Evolutionary conservation across 495 filamentous ascomycete species (phyloP).

Genomic region (Hyaloscypha finlandica): DNA sequence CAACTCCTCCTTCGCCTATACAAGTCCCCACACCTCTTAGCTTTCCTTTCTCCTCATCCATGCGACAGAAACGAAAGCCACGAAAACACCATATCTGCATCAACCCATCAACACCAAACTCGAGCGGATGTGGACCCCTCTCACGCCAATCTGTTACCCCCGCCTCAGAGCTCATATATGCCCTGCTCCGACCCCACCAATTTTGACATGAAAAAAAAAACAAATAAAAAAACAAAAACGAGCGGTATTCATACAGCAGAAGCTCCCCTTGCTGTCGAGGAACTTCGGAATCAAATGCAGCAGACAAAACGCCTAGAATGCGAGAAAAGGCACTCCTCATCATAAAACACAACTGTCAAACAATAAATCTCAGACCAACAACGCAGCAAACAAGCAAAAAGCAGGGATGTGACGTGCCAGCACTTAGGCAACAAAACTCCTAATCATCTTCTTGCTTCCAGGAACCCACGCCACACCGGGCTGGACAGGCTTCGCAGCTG

Average conservation of each 20-base stretch:
- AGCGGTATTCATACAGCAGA: conserved; percentile 14
- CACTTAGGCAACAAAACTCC: background rate
- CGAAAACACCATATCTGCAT: too few species aligned
- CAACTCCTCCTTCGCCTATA: too few species aligned
- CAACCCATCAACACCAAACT: too few species aligned
- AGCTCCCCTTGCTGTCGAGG: conserved; percentile 4
- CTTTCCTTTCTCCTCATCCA: background rate
- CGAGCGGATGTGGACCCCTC: too few species aligned
- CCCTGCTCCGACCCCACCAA: background rate
- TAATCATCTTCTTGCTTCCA: background rate
- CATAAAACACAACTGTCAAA: too few species aligned
- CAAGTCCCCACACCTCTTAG: too few species aligned
- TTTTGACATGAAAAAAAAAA: conserved; percentile 5
- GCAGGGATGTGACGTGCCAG: background rate
- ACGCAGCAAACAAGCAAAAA: background rate
- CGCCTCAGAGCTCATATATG: too few species aligned
- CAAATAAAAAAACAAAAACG: conserved; percentile 5
- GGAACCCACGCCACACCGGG: conserved; percentile 23
- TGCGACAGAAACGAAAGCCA: too few species aligned
- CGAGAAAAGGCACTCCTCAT: background rate
- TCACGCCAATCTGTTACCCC: too few species aligned
- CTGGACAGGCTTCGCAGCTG: conserved; percentile 13
- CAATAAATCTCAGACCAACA: too few species aligned
- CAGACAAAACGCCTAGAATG: conserved; percentile 1
- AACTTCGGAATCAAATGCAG: background rate